Conservation (phyloP, 148 eudicot genomes). For the Persicaria maculosa region DNA sequence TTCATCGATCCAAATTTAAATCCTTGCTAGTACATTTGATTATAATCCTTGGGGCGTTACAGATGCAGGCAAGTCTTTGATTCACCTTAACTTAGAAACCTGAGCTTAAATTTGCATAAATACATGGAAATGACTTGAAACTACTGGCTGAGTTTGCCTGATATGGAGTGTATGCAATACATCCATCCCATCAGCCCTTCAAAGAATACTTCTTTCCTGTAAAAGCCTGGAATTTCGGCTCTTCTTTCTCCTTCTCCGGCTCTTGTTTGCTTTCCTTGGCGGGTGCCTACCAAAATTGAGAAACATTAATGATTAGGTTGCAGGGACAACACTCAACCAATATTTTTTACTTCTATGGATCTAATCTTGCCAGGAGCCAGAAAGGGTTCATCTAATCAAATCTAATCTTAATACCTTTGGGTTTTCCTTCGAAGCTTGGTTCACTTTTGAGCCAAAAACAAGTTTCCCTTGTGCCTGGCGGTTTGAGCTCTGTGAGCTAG, state of each 20-base stretch:
- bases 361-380: neutral
- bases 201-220: slow-evolving; percentile 72
- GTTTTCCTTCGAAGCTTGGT: slow-evolving; percentile 31
- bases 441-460: slow-evolving; percentile 67
- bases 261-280: slow-evolving; percentile 49
- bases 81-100: neutral
- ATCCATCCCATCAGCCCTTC: slow-evolving; percentile 24
- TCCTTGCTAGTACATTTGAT: neutral
- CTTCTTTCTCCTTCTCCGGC: slow-evolving; percentile 50
- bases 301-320: neutral
- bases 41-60: neutral
- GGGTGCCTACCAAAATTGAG: slow-evolving; percentile 35
- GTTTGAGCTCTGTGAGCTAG: slow-evolving; percentile 54
- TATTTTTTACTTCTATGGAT: neutral
- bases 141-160: neutral
- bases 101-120: neutral
- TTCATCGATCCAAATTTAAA: neutral
- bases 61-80: neutral
- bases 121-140: neutral
- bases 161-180: neutral
- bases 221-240: slow-evolving; percentile 65
- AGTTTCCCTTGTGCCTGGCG: slow-evolving; percentile 82
- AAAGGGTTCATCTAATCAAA: neutral
- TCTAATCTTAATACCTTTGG: slow-evolving; percentile 39
- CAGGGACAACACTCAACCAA: neutral